Base-by-base conservation (phyloP, 495 filamentous ascomycete species). In the Neurospora sp. region DNA sequence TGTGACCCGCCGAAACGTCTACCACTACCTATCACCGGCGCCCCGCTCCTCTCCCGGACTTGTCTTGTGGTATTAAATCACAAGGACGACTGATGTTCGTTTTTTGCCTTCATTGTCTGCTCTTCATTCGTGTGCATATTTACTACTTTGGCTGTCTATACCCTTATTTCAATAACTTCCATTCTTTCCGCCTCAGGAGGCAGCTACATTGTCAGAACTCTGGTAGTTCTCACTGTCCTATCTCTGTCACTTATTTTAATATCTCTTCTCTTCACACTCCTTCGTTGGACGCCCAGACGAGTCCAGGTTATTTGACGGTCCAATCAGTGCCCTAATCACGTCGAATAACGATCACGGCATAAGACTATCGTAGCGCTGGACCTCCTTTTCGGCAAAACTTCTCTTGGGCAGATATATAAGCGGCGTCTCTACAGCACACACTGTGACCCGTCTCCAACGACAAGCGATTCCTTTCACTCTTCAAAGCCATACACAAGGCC, bases 211-310 rank as follows among this genome's bases (percentile, higher is more conserved):
- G 27, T 66, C 84, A 83, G 80, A 84, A 81, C 86, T 86, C 86
- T 82, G 84, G 85, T 81, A 86, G 85, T 84, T 86, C 83, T 82
- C 76, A 79, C 79, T 77, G 12, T 18, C 7, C 73, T 80, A 77
- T 73, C 75, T 78, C 53, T 74, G 70, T 69, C 72, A 70, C 69
- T 76, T 76, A 69, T 41, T 72, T 71, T 74, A 74, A 70, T 66
- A 69, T 69, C 73, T 68, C 31, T 71, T 70, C 40, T 71, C 35
- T 71, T n/a, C 69, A 37, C 72, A 18, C 42, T 46, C 61, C 40
- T 69, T 69, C 27, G 20, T 68, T 73, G 66, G 68, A 77, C 44
- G 40, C 44, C 22, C 18, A 22, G n/a, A 61, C 53, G 22, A 61
- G 12, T 27, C 6, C 5, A 7, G 14, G 5, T 31, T 31, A 31